Base-by-base conservation (phyloP, 805 yeast genomes). In the Millerago galiae region DNA sequence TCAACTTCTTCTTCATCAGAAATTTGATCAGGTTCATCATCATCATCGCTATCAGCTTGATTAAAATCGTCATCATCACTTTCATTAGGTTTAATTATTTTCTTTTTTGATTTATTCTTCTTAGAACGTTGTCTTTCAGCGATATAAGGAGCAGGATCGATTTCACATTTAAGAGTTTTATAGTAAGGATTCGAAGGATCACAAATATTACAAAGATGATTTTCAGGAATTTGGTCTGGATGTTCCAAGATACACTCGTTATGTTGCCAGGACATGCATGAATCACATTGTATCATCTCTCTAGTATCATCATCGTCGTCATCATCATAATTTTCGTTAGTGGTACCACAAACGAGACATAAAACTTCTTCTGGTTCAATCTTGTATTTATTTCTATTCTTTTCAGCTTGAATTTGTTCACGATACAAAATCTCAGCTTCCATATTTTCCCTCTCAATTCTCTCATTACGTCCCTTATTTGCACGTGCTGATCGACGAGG, bases 231-330 rank as follows among this genome's bases (percentile, higher is more conserved):
- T 26, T 54, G 55, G 27, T 57, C 61, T 17, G 52, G 55, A n/a
- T 53, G 53, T 10, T 62, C 68, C 21, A 81, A 71, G 74, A 81
- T 68, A 59, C 90, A 83, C 42, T 56, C 62, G 27, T 75, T 72
- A 54, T 83, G 90, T 55, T 83, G 89, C 89, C 89, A 83, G 2
- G 87, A 74, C 35, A 69, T 60, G 55, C 90, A 83, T 8, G 61
- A 51, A 24, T 79, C 86, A 60, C 90, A 83, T 52, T 77, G 78
- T 24, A 81, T 72, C 83, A 81, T 79, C 11, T 66, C 67, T 12
- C 83, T 79, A 1, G 60, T 58, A 46, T 79, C 85, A 4, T 68
- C 70, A 0, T 70, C 79, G 24, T 21, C 24, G 24, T n/a, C n/a
- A 46, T 72, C 83, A 51, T 79, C 67, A 55, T 77, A 80, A 47